phyloP scores from a whole-genome alignment of 2,329 filamentous ascomycete species.

The Penicillium vulpinum region DNA sequence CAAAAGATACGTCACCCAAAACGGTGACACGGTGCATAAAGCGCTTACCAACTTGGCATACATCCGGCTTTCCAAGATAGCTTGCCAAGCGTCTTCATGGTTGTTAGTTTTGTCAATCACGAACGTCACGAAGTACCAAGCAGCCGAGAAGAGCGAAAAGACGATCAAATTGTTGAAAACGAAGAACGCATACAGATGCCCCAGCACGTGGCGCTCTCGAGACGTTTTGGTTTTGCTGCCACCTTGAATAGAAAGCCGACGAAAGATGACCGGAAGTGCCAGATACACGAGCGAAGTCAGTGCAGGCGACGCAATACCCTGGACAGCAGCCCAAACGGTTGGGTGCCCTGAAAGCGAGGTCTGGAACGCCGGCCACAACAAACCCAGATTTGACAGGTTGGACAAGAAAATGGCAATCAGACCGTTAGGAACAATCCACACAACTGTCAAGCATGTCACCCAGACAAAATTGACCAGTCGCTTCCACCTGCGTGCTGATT shows the following conservation, averaged over 20 bases:
- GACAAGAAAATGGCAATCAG: constrained; percentile 92
- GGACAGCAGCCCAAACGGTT: constrained; percentile 78
- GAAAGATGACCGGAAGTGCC: constrained; percentile 85
- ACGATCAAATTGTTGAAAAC: constrained; percentile 95
- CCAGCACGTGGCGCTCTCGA: constrained; percentile 85
- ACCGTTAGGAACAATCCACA: constrained; percentile 91
- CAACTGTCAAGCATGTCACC: constrained; percentile 74
- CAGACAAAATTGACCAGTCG: constrained; percentile 79
- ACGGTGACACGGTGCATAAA: constrained; percentile 78
- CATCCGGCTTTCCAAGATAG: constrained; percentile 65
- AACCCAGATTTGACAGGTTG: constrained; percentile 76
- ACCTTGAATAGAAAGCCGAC: constrained; percentile 75
- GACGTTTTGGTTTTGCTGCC: constrained; percentile 92
- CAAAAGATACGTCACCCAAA: constrained; percentile 91
- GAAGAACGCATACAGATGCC: constrained; percentile 92
- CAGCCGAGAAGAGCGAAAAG: constrained; percentile 85
- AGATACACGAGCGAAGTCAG: constrained; percentile 86
- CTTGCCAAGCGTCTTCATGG: constrained; percentile 65
- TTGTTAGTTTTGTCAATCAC: constrained; percentile 62
- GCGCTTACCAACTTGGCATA: constrained; percentile 67
- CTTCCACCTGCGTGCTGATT: constrained; percentile 68
- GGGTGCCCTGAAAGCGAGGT: constrained; percentile 62
- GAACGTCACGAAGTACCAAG: constrained; percentile 70
- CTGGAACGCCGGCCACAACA: constrained; percentile 76
- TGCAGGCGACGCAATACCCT: constrained; percentile 87